Evolutionary conservation across 345 rosid genomes (phyloP).

Genomic region (Salix purpurea): DNA sequence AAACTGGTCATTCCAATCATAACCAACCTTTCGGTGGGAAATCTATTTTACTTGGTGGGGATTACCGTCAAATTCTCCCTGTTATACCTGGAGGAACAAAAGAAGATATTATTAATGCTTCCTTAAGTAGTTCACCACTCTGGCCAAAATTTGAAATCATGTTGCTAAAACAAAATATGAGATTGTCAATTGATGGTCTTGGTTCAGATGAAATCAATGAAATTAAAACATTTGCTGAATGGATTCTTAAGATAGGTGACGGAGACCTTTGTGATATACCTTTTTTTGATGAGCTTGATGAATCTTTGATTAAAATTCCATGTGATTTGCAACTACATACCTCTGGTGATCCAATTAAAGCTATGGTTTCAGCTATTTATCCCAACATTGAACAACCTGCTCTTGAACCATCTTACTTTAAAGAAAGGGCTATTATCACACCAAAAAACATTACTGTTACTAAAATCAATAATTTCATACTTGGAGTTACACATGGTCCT

Average conservation of each 20-base stretch:
- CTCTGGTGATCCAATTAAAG: not conserved
- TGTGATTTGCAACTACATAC: not conserved
- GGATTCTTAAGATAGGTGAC: not conserved
- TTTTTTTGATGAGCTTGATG: not conserved
- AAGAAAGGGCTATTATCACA: not conserved
- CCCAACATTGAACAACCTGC: not conserved
- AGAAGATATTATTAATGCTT: not conserved
- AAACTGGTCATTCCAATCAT: not conserved
- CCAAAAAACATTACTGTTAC: not conserved
- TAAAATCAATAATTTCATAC: not conserved
- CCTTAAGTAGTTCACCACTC: not conserved
- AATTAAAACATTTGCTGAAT: not conserved
- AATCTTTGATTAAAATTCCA: not conserved
- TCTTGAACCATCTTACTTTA: too few relatives aligned
- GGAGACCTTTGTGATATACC: not conserved
- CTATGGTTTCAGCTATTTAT: not conserved
- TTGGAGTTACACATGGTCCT: not conserved
- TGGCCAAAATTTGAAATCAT: not conserved
- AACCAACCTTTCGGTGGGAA: not conserved
- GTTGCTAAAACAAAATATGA: not conserved
- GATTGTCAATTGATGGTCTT: not conserved
- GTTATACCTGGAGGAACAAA: not conserved
- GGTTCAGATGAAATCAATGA: not conserved
- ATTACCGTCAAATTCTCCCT: not conserved
- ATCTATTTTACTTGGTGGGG: not conserved